Evolutionary conservation across 139 green algal genomes (phyloP), one percentile per base, ranked within the genome.

Genomic region (Tetradesmus lagerheimii): DNA sequence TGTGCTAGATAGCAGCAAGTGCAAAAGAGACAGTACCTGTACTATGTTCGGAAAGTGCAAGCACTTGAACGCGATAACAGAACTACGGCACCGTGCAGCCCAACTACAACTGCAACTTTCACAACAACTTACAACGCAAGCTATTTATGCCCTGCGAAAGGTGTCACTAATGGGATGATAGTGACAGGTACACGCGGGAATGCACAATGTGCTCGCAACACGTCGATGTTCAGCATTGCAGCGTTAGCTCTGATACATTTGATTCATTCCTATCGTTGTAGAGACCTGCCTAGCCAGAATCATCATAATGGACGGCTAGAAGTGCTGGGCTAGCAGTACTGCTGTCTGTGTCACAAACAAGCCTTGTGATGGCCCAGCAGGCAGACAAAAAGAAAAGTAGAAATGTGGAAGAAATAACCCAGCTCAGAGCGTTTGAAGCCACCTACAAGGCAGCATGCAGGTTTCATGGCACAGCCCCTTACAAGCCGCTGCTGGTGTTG

Each of bases 361-460:
- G 29, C n/a, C 0, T 23, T 39, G 16, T 35, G 75, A 47, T 41
- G 35, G 15, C 75, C 75, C 14, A 81, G 75, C 34, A 39, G 35
- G 75, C 16, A 5, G 35, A 81, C 35, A 41, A 27, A 18, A 81
- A 81, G 75, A 81, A 81, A 45, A 29, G 29, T n/a, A 81, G 31
- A n/a, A 45, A 81, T 47, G 34, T 41, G 43, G 35, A 57, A 64
- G 83, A 39, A 8, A 31, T 62, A 27, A 67, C 57, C 45, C 50
- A 71, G 39, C 38, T 89, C 9, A 89, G 35, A 31, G 83, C 83
- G 34, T 80, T 89, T 80, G 83, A 89, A 12, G 62, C 83, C 1
- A 89, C 62, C 4, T 80, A 80, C 83, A 89, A 80, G 27, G 83
- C 83, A 80, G 83, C 62, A 38, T 89, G 83, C n/a, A 79, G 37